Base-by-base conservation (phyloP, 441 rosid species). In the Populus hybrid region DNA sequence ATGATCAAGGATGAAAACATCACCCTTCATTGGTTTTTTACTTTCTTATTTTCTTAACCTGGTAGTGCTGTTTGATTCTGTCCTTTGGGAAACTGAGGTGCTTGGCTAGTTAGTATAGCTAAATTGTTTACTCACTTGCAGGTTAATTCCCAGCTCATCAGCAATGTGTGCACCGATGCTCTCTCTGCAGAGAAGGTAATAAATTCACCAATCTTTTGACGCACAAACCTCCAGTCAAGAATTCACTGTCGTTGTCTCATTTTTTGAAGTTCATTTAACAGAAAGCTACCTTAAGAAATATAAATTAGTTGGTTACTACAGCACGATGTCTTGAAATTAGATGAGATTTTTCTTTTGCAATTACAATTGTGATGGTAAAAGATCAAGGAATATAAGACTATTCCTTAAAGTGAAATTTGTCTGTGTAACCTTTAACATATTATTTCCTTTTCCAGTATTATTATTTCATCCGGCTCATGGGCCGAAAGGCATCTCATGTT, bases 171-270 rank as follows among this genome's bases (percentile, higher is more conserved):
- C 86, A 94, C 93, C 12, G 99, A 97, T 86, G 99, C 99, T 71
- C 97, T 97, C 63, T 97, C 99, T 57, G 98, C 99, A 30, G 99
- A 93, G 91, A 97, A 97, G 99, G 99, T 97, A 85, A 74, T 69
- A 40, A 32, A 40, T 78, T 75, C 63, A 68, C 11, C 40, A 5
- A 8, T 12, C 42, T 57, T 5, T 24, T 23, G 64, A 53, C n/a
- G 3, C 34, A 1, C 32, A 59, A 24, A 35, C 64, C 18, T 69
- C 72, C n/a, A 42, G 14, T 67, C 35, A 18, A 30, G 9, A 50
- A 50, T 50, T 50, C 57, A 50, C 7, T 50, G 57, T 50, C n/a
- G 6, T 50, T 50, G 57, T 50, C 57, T 50, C 19, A 16, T 69
- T n/a, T 7, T 8, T 11, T 12, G 6, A 53, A 63, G 23, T 70